Conservation (phyloP, 2,329 filamentous ascomycete genomes). For the Diaporthe capsici region DNA sequence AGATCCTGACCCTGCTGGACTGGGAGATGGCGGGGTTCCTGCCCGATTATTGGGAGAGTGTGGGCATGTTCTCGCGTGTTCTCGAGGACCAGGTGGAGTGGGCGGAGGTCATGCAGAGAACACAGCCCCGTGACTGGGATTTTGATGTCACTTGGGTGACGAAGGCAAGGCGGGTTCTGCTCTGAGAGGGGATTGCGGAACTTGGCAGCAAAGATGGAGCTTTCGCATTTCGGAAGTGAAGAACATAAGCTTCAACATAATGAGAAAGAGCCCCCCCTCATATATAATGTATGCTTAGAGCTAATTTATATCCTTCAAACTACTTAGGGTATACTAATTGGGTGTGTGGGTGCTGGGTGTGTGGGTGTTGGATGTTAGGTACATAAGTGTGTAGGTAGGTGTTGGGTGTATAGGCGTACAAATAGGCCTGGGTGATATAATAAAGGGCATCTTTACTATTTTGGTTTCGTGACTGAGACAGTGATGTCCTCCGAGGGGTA, state of each 20-base stretch:
- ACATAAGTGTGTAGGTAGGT: too few species aligned
- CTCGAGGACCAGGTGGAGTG: not conserved
- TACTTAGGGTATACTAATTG: too few species aligned
- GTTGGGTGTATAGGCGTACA: too few species aligned
- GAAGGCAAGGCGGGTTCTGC: not conserved
- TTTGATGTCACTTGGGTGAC: not conserved
- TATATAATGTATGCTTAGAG: too few species aligned
- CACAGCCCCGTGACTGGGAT: not conserved
- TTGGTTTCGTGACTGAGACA: too few species aligned
- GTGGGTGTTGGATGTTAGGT: too few species aligned
- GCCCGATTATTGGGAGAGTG: not conserved
- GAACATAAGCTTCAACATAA: not conserved
- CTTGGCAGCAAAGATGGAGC: not conserved
- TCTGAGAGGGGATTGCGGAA: not conserved
- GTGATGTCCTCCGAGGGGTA: too few species aligned
- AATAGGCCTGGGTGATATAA: too few species aligned
- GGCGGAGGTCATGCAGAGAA: not conserved
- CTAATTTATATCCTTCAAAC: too few species aligned
- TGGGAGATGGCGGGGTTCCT: not conserved
- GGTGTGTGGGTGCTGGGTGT: too few species aligned
- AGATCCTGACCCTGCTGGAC: not conserved
- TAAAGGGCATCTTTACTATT: too few species aligned
- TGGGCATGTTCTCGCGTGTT: not conserved
- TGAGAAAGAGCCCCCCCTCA: not conserved
- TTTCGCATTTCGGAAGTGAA: not conserved